These are phyloP conservation scores for Coleophoma eucalyptorum DNA, from an alignment of 2,329 filamentous ascomycete species.

Conservation along the genomic window DNA sequence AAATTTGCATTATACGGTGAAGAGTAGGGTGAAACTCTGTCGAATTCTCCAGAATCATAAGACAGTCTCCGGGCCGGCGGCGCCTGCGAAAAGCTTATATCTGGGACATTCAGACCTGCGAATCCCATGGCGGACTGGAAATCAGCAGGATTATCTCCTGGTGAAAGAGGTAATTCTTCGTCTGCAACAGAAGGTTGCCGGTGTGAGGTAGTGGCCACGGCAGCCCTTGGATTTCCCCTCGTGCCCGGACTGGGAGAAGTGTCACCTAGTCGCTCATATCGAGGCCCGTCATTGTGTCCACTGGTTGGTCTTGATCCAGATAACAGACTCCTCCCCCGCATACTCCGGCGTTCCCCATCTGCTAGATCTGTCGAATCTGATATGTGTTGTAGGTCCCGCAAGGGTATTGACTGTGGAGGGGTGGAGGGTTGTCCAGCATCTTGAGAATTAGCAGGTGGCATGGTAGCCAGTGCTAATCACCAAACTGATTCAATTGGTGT, in stretches of 20 bases:
- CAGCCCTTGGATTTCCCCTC: conserved; percentile 8
- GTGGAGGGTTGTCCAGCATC: conserved; percentile 37
- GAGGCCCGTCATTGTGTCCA: conserved; percentile 18
- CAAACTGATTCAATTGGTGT: conserved; percentile 7
- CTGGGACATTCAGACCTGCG: conserved; percentile 27
- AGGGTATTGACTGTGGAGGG: conserved; percentile 62
- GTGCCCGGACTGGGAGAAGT: conserved; percentile 21
- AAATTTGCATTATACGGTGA: conserved; percentile 5
- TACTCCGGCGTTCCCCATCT: conserved; percentile 20
- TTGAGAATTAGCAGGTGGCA: conserved; percentile 45
- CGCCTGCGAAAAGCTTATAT: conserved; percentile 24
- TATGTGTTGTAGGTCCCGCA: conserved; percentile 53
- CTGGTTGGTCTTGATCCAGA: conserved; percentile 20
- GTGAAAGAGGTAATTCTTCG: conserved; percentile 17
- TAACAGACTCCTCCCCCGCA: conserved; percentile 26
- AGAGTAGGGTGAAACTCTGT: conserved; percentile 19
- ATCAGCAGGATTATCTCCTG: conserved; percentile 23
- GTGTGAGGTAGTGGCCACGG: conserved; percentile 7
- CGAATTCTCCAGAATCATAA: conserved; percentile 21
- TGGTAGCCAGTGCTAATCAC: conserved; percentile 25
- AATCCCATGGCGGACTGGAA: conserved; percentile 29
- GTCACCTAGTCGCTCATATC: conserved; percentile 27
- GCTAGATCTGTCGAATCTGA: conserved; percentile 23
- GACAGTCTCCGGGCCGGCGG: conserved; percentile 13
- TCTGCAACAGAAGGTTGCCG: conserved; percentile 12